A percentile compares a stretch with the other conserved stretches of the same genome.
phyloP scores from a whole-genome alignment of 2,329 filamentous ascomycete genomes.

The Niveomyces coronatus region DNA sequence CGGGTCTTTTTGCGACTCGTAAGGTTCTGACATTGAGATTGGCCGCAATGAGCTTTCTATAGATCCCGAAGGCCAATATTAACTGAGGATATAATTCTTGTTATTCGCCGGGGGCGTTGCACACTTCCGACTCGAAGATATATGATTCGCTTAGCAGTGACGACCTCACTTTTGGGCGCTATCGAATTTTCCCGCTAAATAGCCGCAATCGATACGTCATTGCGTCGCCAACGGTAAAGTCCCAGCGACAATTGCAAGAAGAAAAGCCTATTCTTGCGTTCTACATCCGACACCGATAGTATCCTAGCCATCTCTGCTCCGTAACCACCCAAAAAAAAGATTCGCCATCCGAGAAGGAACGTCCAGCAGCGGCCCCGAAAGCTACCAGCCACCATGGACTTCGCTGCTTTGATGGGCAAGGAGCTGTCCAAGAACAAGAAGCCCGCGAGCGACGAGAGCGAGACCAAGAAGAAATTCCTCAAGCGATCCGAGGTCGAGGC shows the following conservation, averaged over 20 bases:
- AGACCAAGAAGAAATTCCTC: constrained; percentile 57
- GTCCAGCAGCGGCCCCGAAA: too few species aligned
- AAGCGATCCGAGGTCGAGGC: constrained; percentile 82
- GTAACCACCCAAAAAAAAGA: not conserved
- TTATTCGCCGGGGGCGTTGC: not conserved
- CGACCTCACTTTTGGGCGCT: constrained; percentile 11
- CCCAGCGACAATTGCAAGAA: too few species aligned
- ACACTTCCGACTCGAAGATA: not conserved
- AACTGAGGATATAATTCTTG: not conserved
- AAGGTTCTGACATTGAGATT: constrained; percentile 30
- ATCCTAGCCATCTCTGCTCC: too few species aligned
- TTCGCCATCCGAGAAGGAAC: not conserved
- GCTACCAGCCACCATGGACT: constrained; percentile 74
- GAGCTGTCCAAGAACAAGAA: constrained; percentile 78
- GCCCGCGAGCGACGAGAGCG: constrained; percentile 22
- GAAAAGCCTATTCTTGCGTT: too few species aligned
- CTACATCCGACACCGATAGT: not conserved
- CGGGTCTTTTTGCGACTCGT: constrained; percentile 57
- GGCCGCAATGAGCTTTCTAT: not conserved
- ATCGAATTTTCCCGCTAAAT: constrained; percentile 16
- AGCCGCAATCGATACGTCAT: constrained; percentile 22
- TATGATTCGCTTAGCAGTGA: not conserved
- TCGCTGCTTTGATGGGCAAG: constrained; percentile 84
- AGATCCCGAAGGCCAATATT: not conserved
- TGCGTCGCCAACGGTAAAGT: too few species aligned